Base-by-base conservation (phyloP, 164 flowering plant genomes). In the Berberis thunbergii region DNA sequence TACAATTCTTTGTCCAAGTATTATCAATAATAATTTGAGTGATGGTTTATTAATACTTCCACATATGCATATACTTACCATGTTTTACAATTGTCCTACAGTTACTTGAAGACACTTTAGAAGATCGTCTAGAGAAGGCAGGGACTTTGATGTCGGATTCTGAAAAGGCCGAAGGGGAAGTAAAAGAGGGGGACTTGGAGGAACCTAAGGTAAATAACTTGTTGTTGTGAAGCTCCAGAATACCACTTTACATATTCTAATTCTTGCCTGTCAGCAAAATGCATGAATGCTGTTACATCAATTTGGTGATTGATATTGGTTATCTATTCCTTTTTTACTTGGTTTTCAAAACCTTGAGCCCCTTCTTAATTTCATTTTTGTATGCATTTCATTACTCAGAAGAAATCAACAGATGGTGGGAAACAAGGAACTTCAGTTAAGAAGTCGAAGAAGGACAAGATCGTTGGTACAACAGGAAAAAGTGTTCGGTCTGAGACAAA, bases 31-130 rank as follows among this genome's bases (percentile, higher is more conserved):
- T 26, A 26, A 26, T 26, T 26, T 26, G 26, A 26, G 26, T 26
- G 26, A 26, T 26, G 26, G 26, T 26, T 26, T 26, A 26, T 26
- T 26, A 26, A 26, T 26, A 26, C 26, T 26, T 26, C 26, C 26
- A 26, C 26, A 26, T 26, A 26, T 26, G 26, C 26, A 26, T 26
- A 26, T 26, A 26, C 26, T 26, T 26, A 26, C 26, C 26, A 26
- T 26, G 26, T 26, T 26, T 26, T 26, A 26, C 26, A 26, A 26
- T 26, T 26, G 26, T 26, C 26, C 8, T 44, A 10, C 70, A 94
- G 97, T 77, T 94, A 78, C 96, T 94, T 72, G 99, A 89, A 84
- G 96, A 91, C 75, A 86, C 94, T 68, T 65, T 91, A 57, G 96
- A 91, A 74, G 96, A 89, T 10, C 89, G 86, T 54, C 64, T 88